These are phyloP conservation scores for Syncephalastrum contaminatum DNA, from an alignment of 371 early-diverging fungal species.

Conservation along the genomic window DNA sequence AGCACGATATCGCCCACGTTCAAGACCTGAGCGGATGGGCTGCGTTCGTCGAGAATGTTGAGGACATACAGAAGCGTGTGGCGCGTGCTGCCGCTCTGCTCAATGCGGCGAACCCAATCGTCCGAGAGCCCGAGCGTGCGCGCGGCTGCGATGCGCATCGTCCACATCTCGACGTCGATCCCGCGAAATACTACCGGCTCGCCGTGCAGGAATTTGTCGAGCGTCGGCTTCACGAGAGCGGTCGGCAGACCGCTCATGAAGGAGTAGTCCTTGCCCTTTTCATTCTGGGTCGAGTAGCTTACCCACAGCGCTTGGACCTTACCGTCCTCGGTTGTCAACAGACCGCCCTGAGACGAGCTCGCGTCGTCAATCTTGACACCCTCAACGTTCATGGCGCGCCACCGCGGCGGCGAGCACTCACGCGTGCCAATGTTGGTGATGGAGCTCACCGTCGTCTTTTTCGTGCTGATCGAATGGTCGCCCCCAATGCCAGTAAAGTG, in stretches of 20 bases:
- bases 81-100: constrained; percentile 45
- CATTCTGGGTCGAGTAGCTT: constrained; percentile 63
- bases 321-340: constrained; percentile 69
- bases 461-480: constrained; percentile 3
- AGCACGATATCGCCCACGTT: constrained; percentile 81
- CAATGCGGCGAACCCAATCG: constrained; percentile 67
- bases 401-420: constrained; percentile 59
- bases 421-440: constrained; percentile 59
- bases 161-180: constrained; percentile 76
- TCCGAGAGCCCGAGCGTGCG: constrained; percentile 76
- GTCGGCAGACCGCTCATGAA: constrained; percentile 60
- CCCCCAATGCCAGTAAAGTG: constrained; percentile 67
- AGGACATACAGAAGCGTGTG: constrained; percentile 69
- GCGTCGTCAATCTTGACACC: constrained; percentile 71
- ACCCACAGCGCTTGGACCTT: constrained; percentile 78
- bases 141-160: constrained; percentile 75
- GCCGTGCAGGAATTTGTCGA: constrained; percentile 32
- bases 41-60: constrained; percentile 54
- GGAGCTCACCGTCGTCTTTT: constrained; percentile 39
- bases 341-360: constrained; percentile 62
- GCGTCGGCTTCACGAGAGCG: constrained; percentile 28
- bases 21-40: constrained; percentile 58
- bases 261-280: constrained; percentile 32
- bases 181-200: constrained; percentile 44
- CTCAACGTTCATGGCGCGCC: constrained; percentile 76